These are phyloP conservation scores for Crithidia fasciculata DNA, from an alignment of 208 protist genomes.

Conservation along the genomic window DNA sequence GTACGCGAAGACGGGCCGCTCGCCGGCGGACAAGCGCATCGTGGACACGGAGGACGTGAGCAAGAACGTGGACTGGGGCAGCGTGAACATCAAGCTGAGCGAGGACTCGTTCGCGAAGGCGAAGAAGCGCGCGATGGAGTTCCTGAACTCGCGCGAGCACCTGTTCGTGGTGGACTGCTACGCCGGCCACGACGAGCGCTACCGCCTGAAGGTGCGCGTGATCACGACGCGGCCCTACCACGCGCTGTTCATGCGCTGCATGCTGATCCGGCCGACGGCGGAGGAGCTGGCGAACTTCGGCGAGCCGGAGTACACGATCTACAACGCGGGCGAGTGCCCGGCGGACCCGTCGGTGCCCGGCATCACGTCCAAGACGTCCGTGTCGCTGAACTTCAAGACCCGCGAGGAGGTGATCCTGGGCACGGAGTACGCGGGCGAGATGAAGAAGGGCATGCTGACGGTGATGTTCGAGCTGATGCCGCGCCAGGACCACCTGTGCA, in stretches of 20 bases:
- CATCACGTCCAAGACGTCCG: slow-evolving; percentile 72
- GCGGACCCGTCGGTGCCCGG: slow-evolving; percentile 91
- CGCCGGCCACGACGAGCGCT: slow-evolving; percentile 92
- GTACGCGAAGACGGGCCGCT: slow-evolving; percentile 93
- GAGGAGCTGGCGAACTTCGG: slow-evolving; percentile 93
- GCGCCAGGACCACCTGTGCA: slow-evolving; percentile 88
- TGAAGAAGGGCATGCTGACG: slow-evolving; percentile 98
- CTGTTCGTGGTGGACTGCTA: slow-evolving; percentile 96
- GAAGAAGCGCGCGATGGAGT: slow-evolving; percentile 91
- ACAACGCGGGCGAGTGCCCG: slow-evolving; percentile 93
- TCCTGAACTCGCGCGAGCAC: slow-evolving; percentile 90
- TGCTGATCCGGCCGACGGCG: slow-evolving; percentile 94
- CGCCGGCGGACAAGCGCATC: slow-evolving; percentile 94
- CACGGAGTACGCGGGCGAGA: slow-evolving; percentile 97
- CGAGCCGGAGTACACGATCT: slow-evolving; percentile 95
- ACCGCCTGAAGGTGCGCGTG: slow-evolving; percentile 94
- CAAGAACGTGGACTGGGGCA: slow-evolving; percentile 94
- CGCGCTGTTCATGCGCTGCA: slow-evolving; percentile 97
- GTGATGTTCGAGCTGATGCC: slow-evolving; percentile 97
- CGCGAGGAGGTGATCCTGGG: slow-evolving; percentile 95
- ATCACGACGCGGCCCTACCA: slow-evolving; percentile 94
- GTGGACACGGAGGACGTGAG: slow-evolving; percentile 75
- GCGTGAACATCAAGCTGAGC: slow-evolving; percentile 93
- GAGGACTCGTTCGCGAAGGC: slow-evolving; percentile 93
- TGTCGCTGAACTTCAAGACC: slow-evolving; percentile 86